Evolutionary conservation across 257 asterid species (phyloP).

Genomic region (Capsicum chinense): DNA sequence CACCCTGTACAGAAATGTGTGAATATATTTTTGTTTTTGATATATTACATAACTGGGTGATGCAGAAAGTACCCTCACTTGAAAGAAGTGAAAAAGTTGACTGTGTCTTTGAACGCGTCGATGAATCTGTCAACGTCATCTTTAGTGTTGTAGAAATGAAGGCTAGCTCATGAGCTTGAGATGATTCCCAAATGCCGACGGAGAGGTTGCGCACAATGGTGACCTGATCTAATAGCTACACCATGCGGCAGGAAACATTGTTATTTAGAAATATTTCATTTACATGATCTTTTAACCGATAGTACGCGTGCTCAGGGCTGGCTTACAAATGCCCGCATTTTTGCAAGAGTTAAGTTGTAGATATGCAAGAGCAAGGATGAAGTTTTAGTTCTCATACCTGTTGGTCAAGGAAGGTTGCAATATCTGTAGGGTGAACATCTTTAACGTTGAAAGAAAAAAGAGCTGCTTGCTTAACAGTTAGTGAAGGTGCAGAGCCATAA

Average conservation of each 20-base stretch:
- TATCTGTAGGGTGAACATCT: constrained; percentile 81
- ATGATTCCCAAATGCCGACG: constrained; percentile 76
- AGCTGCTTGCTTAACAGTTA: constrained; percentile 65
- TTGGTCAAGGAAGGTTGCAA: constrained; percentile 85
- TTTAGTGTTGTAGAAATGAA: constrained; percentile 89
- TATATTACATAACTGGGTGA: too few relatives aligned
- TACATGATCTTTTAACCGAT: background rate
- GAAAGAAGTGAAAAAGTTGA: constrained; percentile 64
- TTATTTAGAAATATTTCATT: background rate
- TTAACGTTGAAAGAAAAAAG: constrained; percentile 89
- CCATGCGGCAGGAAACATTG: constrained; percentile 61
- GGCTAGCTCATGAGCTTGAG: constrained; percentile 92
- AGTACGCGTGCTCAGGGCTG: too few relatives aligned
- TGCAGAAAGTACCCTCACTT: constrained; percentile 38
- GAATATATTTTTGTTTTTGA: too few relatives aligned
- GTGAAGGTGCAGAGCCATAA: constrained; percentile 87
- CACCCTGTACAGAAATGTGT: background rate
- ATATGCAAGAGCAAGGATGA: background rate
- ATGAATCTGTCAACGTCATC: constrained; percentile 83
- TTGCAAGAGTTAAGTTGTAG: background rate
- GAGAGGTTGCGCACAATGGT: constrained; percentile 96
- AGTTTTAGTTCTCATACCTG: constrained; percentile 52
- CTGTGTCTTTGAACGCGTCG: constrained; percentile 68
- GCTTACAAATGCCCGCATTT: background rate
- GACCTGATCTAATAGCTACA: constrained; percentile 90